Evolutionary conservation across 164 flowering plant genomes (phyloP).

Genomic region (Hamamelis virginiana): DNA sequence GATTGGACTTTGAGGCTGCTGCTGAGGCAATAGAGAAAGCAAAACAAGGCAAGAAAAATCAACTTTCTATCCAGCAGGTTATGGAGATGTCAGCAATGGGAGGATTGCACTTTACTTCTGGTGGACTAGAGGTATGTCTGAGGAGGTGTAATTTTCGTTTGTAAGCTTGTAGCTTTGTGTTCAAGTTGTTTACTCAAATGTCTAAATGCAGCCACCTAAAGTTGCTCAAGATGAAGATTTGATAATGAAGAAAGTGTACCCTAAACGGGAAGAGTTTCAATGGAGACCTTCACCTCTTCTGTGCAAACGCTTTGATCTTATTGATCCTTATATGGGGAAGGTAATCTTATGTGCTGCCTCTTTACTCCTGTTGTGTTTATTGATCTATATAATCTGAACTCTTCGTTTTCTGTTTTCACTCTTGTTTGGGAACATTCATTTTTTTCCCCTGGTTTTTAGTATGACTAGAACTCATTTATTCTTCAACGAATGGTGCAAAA

Average conservation of each 20-base stretch:
- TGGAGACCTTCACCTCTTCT: constrained; percentile 90
- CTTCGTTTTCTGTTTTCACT: not conserved
- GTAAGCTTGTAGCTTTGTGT: not conserved
- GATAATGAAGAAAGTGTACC: constrained; percentile 39
- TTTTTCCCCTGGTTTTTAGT: not conserved
- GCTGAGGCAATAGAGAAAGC: constrained; percentile 78
- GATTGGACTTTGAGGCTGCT: constrained; percentile 95
- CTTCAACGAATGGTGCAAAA: too few relatives aligned
- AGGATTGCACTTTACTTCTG: constrained; percentile 67
- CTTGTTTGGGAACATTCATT: not conserved
- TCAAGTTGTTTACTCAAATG: constrained; percentile 10
- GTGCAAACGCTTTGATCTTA: constrained; percentile 94
- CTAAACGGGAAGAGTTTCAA: constrained; percentile 81
- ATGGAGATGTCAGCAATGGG: constrained; percentile 38
- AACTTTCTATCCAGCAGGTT: constrained; percentile 30
- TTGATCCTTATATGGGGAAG: constrained; percentile 94
- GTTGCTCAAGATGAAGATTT: constrained; percentile 40
- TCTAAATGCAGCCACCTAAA: constrained; percentile 40
- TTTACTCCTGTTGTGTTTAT: not conserved
- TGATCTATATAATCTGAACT: not conserved
- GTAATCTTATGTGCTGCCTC: constrained; percentile 28
- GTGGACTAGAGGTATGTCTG: constrained; percentile 59
- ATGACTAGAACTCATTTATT: not conserved
- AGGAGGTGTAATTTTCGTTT: constrained; percentile 1
- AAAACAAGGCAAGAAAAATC: constrained; percentile 30